Evolutionary conservation across 768 basidiomycete species (phyloP).

Genomic region (Lyophyllum atratum): DNA sequence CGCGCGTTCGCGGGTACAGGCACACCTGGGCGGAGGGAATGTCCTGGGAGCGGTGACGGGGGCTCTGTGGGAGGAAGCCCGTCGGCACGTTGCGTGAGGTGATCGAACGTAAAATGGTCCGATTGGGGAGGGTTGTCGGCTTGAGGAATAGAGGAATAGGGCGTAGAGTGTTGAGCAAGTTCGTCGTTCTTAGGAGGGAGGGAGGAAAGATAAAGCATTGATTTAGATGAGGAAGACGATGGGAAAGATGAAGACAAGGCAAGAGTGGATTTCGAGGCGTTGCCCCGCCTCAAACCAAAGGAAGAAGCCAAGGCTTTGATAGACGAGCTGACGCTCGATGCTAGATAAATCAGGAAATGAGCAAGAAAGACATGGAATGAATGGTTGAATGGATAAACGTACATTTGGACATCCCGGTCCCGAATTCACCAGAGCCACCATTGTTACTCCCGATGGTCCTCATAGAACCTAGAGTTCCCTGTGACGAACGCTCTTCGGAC

Average conservation of each 20-base stretch:
- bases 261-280: conserved; percentile 28
- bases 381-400: conserved; percentile 18
- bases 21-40: conserved; percentile 55
- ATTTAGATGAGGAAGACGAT: conserved; percentile 23
- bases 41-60: conserved; percentile 58
- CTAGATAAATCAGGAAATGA: conserved; percentile 32
- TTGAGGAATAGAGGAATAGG: conserved; percentile 42
- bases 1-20: conserved; percentile 64
- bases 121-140: conserved; percentile 40
- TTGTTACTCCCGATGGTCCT: conserved; percentile 33
- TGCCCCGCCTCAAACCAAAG: conserved; percentile 64
- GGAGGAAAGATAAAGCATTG: conserved; percentile 23
- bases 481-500: conserved; percentile 54
- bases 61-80: conserved; percentile 23
- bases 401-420: conserved; percentile 66
- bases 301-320: conserved; percentile 78
- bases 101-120: conserved; percentile 50
- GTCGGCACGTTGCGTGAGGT: conserved; percentile 17
- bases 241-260: conserved; percentile 14
- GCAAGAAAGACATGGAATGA: conserved; percentile 3
- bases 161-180: conserved; percentile 40
- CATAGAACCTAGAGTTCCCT: conserved; percentile 51
- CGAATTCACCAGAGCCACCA: conserved; percentile 66
- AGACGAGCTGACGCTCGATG: conserved; percentile 68
- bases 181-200: conserved; percentile 33